Base-by-base conservation (phyloP, 495 filamentous ascomycete species). In the Emericellopsis terricola region DNA sequence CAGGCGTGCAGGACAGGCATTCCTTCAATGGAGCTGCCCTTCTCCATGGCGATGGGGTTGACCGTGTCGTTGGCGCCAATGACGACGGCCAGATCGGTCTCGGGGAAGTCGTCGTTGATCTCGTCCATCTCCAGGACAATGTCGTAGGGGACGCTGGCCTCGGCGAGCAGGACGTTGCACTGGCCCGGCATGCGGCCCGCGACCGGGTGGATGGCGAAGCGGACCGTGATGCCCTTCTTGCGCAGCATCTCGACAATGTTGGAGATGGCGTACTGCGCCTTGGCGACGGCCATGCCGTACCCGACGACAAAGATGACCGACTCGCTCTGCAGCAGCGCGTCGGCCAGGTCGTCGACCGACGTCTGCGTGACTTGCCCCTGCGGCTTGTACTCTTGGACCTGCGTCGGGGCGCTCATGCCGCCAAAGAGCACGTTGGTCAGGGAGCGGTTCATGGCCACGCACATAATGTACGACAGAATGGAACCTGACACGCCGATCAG, bases 101-200 rank as follows among this genome's bases (percentile, higher is more conserved):
- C 76, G 23, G 58, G 45, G 53, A 87, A 87, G 49, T 85, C 80
- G 32, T 87, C 81, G 52, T 87, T 87, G 55, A 87, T 85, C 53
- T 87, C 81, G 49, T 85, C 81, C 81, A 85, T 85, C 56, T 87
- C 81, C 13, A 83, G 60, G 21, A 85, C 78, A 31, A 83, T 84
- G 44, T 86, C 80, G 46, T 87, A 87, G 4, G 78, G 78, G 19
- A 87, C 81, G 17, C 68, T 74, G 1, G 81, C 81, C 46, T 87
- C 81, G 2, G 81, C 81, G 4, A 85, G 67, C 7, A 87, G 59
- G 6, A 87, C 81, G 44, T 87, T 87, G 55, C 79, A 85, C 48
- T 87, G 81, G 2, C 81, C 81, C 0, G 81, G 81, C 81, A 87
- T 87, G 17, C 81, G 67, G 27, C 81, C 81, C 0, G 81, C 79